A percentile compares a stretch with the other conserved stretches of the same genome.
phyloP scores from a whole-genome alignment of 768 basidiomycete species.

The Tubosaeta sp. region DNA sequence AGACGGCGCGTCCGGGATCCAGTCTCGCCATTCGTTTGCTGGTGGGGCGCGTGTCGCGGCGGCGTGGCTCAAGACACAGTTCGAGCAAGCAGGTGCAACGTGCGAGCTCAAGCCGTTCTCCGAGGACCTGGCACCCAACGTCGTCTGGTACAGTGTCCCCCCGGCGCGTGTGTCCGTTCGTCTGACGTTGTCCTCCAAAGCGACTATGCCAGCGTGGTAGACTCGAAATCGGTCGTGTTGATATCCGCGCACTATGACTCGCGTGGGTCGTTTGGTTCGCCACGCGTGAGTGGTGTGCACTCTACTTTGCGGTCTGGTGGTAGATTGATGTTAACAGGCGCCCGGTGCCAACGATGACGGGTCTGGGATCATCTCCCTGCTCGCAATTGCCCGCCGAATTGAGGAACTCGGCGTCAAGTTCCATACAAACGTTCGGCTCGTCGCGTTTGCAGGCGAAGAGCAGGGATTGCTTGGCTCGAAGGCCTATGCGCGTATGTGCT shows the following conservation, averaged over 20 bases:
- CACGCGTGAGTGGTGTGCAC: conserved; percentile 31
- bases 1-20: conserved; percentile 62
- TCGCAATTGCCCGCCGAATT: conserved; percentile 78
- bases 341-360: conserved; percentile 63
- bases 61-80: conserved; percentile 51
- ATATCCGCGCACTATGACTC: conserved; percentile 89
- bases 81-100: conserved; percentile 71
- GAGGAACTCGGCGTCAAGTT: conserved; percentile 62
- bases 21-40: conserved; percentile 83
- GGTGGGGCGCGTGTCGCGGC: conserved; percentile 41
- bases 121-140: conserved; percentile 76
- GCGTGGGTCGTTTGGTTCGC: conserved; percentile 82
- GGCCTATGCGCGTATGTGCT: conserved; percentile 69
- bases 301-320: background rate
- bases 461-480: conserved; percentile 80
- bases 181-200: conserved; percentile 31
- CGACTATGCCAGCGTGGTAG: conserved; percentile 47
- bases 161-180: background rate
- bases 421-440: conserved; percentile 72
- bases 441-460: conserved; percentile 88
- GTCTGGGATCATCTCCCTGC: conserved; percentile 62
- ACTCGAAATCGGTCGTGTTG: conserved; percentile 57
- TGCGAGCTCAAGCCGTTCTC: conserved; percentile 69
- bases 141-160: conserved; percentile 59
- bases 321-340: conserved; percentile 13